Evolutionary conservation across 345 rosid species (phyloP), one percentile per base, ranked within the genome.

Genomic region (Citrus medica): DNA sequence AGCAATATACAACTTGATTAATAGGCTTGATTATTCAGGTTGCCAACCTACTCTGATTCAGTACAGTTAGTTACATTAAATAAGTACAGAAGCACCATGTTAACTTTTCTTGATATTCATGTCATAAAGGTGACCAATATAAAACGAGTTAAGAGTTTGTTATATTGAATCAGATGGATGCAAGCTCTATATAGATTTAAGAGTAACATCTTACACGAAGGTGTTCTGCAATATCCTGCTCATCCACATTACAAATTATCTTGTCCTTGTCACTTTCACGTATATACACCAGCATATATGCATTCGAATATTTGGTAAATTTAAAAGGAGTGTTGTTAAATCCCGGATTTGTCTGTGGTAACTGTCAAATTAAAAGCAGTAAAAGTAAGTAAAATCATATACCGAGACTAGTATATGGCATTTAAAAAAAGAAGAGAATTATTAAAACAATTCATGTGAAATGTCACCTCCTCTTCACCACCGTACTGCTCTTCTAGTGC

Each of bases 401-500:
- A 58, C 59, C 32, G 33, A 62, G 79, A 66, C 48, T 61, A 61
- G 71, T 48, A 55, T 22, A 56, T 42, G 51, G 58, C 7, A 46
- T 37, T 27, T 33, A 17, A 68, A 73, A 55, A 38, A 32, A 30
- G 12, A 62, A 42, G 32, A 71, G 17, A 21, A 60, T 38, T 64
- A 38, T 33, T 65, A 42, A 10, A 42, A 74, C 38, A 70, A 66
- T 21, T 42, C 22, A 61, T 33, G 16, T 24, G 35, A 79, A 56
- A 53, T 48, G 53, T 75, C 84, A 92, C 99, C 97, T 92, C 99
- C 84, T 92, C 98, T 86, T 94, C 98, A 75, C 99, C 98, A 74
- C 99, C 99, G 78, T 92, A 96, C 88, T 96, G 99, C 88, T 94
- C 98, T 75, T 96, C 99, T 56, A 96, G 74, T 62, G 98, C 99